phyloP scores from a whole-genome alignment of 495 filamentous ascomycete species.

The Cryomyces minteri region DNA sequence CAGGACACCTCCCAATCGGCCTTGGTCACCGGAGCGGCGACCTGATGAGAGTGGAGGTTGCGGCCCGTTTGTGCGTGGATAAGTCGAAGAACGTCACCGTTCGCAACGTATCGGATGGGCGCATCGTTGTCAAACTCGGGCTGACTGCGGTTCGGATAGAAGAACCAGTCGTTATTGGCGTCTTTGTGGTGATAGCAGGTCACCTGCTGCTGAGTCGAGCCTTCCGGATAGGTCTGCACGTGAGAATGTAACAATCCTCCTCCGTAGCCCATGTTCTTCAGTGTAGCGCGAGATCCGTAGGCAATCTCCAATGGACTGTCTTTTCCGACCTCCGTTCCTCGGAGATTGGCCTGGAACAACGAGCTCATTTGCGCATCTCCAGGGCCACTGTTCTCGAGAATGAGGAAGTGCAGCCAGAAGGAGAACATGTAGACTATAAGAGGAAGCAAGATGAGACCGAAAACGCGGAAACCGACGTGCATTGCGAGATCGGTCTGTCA shows the following conservation, averaged over 20 bases:
- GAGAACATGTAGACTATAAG: slow-evolving; percentile 81
- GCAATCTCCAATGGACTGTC: slow-evolving; percentile 88
- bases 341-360: slow-evolving; percentile 91
- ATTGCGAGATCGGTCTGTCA: slow-evolving; percentile 46
- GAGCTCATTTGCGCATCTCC: slow-evolving; percentile 99
- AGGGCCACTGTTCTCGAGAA: slow-evolving; percentile 85
- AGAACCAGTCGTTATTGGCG: slow-evolving; percentile 99
- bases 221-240: slow-evolving; percentile 90
- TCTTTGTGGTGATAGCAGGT: slow-evolving; percentile 99
- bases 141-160: slow-evolving; percentile 75
- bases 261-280: slow-evolving; percentile 99
- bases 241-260: slow-evolving; percentile 96
- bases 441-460: slow-evolving; percentile 78
- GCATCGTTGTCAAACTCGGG: slow-evolving; percentile 52
- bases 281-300: slow-evolving; percentile 69
- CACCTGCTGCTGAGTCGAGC: slow-evolving; percentile 85
- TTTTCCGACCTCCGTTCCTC: slow-evolving; percentile 80
- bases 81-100: slow-evolving; percentile 65
- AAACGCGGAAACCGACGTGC: slow-evolving; percentile 62
- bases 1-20: slow-evolving; percentile 79
- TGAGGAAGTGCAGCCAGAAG: slow-evolving; percentile 82
- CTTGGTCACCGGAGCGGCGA: slow-evolving; percentile 79
- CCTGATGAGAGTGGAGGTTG: slow-evolving; percentile 84
- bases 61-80: slow-evolving; percentile 93
- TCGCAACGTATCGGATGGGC: slow-evolving; percentile 51